Percentiles rank a stretch among this genome's conserved stretches.
Conservation (phyloP, 345 rosid species). For the Gossypium rotundifolium region DNA sequence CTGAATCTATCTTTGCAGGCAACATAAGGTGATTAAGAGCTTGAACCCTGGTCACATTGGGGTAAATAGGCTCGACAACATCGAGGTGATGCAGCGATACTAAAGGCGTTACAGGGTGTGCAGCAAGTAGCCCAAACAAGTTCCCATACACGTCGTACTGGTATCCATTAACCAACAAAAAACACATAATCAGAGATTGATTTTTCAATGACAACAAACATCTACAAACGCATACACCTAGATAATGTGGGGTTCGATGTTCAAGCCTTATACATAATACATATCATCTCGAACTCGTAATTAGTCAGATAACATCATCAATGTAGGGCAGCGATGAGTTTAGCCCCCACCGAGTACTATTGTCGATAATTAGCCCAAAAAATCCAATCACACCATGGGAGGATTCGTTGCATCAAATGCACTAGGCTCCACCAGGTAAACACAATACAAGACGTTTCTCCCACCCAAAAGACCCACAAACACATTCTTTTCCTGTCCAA, state of each 20-base stretch:
- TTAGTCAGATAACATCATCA: not conserved
- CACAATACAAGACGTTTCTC: not conserved
- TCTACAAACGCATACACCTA: not conserved
- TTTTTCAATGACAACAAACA: not conserved
- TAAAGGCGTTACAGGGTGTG: slow-evolving; percentile 83
- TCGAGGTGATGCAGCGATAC: slow-evolving; percentile 93
- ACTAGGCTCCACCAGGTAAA: not conserved
- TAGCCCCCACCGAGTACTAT: not conserved
- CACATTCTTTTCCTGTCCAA: no score
- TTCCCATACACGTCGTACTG: slow-evolving; percentile 95
- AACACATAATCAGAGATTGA: not conserved
- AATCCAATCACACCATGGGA: no score
- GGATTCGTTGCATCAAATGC: not conserved
- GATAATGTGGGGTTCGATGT: not conserved
- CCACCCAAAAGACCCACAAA: not conserved
- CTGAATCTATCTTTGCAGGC: slow-evolving; percentile 78
- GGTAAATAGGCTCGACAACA: slow-evolving; percentile 89
- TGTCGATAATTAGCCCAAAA: not conserved
- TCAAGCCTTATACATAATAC: not conserved
- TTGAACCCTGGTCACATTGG: slow-evolving; percentile 65
- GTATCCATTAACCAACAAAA: slow-evolving; percentile 10
- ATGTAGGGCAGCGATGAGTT: not conserved
- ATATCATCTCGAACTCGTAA: not conserved
- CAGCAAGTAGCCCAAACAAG: slow-evolving; percentile 86
- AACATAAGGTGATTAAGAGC: slow-evolving; percentile 55